phyloP scores from a whole-genome alignment of 2,329 filamentous ascomycete species.

The Fusarium sambucinum region DNA sequence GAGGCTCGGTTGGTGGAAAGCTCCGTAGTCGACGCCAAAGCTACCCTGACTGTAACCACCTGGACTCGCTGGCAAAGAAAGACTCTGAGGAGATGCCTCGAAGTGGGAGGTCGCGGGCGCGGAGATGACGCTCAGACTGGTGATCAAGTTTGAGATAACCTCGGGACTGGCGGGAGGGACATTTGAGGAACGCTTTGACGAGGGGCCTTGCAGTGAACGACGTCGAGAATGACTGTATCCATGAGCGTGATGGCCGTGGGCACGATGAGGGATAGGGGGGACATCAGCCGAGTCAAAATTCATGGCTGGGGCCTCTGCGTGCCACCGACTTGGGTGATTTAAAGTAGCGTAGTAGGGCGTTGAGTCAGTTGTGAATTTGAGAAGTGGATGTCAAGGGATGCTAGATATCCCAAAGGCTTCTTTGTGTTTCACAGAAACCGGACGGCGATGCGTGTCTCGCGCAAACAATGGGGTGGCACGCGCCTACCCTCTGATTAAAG shows the following conservation, averaged over 20 bases:
- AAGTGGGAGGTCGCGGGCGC: conserved; percentile 77
- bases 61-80: conserved; percentile 54
- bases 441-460: conserved; percentile 10
- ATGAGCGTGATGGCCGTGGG: conserved; percentile 33
- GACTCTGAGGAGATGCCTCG: conserved; percentile 64
- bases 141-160: conserved; percentile 77
- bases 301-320: conserved; percentile 44
- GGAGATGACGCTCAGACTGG: conserved; percentile 75
- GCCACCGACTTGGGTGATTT: conserved; percentile 22
- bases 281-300: conserved; percentile 46
- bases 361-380: conserved; percentile 18
- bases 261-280: conserved; percentile 52
- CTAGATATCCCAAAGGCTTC: not conserved
- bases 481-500: conserved; percentile 14
- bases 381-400: conserved; percentile 29
- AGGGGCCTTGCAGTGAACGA: conserved; percentile 34
- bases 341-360: conserved; percentile 8
- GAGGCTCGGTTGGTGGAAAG: conserved; percentile 66
- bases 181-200: conserved; percentile 37
- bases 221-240: conserved; percentile 20
- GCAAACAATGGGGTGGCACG: conserved; percentile 25
- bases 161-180: conserved; percentile 70
- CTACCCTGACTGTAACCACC: conserved; percentile 61
- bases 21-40: conserved; percentile 81
- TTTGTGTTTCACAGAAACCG: not conserved